phyloP scores from a whole-genome alignment of 1,284 basidiomycete genomes.

The Leccinum griseonigrum region DNA sequence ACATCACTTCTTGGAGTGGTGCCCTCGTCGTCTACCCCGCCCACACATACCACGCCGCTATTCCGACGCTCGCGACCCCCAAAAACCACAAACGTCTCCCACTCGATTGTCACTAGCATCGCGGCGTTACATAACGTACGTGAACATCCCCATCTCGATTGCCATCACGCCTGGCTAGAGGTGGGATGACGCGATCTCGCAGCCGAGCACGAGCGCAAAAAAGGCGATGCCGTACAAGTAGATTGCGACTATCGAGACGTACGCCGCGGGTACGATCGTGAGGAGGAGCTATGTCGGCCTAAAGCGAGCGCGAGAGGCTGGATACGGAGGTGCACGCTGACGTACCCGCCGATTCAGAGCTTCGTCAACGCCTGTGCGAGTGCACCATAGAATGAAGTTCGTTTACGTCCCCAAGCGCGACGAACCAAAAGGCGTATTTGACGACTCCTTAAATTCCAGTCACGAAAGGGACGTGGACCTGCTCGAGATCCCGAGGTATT shows the following conservation, averaged over 20 bases:
- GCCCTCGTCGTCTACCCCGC: constrained; percentile 46
- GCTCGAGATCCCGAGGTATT: constrained; percentile 52
- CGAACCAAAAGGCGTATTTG: constrained; percentile 45
- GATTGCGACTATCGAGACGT: constrained; percentile 46
- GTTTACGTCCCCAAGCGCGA: constrained; percentile 46
- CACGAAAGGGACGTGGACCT: constrained; percentile 48
- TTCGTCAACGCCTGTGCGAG: constrained; percentile 43
- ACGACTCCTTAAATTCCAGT: constrained; percentile 63
- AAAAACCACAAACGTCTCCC: constrained; percentile 53
- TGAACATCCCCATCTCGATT: constrained; percentile 39
- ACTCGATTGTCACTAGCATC: constrained; percentile 45
- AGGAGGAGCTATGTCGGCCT: constrained; percentile 1
- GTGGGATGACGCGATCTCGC: constrained; percentile 47
- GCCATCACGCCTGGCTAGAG: constrained; percentile 42
- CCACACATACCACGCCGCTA: constrained; percentile 42
- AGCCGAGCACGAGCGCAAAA: constrained; percentile 43
- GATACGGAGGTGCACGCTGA: constrained; percentile 32
- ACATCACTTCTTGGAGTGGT: constrained; percentile 45
- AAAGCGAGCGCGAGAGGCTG: no score
- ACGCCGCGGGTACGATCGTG: constrained; percentile 39
- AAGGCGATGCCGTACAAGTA: constrained; percentile 48
- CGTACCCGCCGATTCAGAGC: constrained; percentile 49
- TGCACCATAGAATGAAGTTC: constrained; percentile 44
- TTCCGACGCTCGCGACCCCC: constrained; percentile 42
- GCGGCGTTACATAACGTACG: constrained; percentile 49